Conservation (phyloP, 2,329 filamentous ascomycete species). For the Lecanicillium sp. region DNA sequence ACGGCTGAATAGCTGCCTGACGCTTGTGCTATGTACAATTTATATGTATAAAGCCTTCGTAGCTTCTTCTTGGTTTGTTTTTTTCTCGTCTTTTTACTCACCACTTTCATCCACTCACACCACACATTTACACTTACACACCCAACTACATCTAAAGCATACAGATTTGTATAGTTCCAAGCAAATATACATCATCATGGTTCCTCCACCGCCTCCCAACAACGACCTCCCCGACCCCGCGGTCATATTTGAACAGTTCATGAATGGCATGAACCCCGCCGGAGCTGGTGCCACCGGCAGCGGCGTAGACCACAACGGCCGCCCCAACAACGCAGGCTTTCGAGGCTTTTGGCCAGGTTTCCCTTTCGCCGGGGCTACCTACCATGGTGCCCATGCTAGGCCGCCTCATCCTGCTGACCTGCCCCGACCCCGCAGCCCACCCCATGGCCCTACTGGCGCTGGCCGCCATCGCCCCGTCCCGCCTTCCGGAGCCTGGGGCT, state of each 20-base stretch:
- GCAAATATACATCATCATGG: not conserved
- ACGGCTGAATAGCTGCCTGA: not conserved
- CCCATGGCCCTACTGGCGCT: conserved; percentile 12
- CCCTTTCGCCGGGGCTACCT: conserved; percentile 23
- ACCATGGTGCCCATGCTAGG: conserved; percentile 12
- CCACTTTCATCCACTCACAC: not conserved
- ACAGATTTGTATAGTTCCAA: not conserved
- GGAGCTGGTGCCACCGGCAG: conserved; percentile 23
- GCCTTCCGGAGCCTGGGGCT: conserved; percentile 16
- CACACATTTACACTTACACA: not conserved
- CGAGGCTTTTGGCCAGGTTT: conserved; percentile 27
- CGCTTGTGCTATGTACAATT: too few relatives aligned
- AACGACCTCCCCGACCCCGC: not conserved
- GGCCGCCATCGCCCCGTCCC: conserved; percentile 16
- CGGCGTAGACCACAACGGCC: conserved; percentile 34
- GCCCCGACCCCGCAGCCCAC: conserved; percentile 18
- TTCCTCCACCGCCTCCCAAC: not conserved
- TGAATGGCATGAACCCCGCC: conserved; percentile 26
- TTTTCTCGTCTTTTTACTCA: not conserved
- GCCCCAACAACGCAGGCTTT: conserved; percentile 16
- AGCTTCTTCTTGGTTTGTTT: too few relatives aligned
- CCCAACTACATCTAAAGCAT: not conserved
- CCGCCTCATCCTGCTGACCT: conserved; percentile 15
- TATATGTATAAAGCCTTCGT: too few relatives aligned
- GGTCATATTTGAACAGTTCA: conserved; percentile 23